Percentiles rank a stretch among this genome's conserved stretches.
These are phyloP conservation scores for Pseudevernia furfuracea DNA, from an alignment of 495 filamentous ascomycete genomes.

Conservation along the genomic window DNA sequence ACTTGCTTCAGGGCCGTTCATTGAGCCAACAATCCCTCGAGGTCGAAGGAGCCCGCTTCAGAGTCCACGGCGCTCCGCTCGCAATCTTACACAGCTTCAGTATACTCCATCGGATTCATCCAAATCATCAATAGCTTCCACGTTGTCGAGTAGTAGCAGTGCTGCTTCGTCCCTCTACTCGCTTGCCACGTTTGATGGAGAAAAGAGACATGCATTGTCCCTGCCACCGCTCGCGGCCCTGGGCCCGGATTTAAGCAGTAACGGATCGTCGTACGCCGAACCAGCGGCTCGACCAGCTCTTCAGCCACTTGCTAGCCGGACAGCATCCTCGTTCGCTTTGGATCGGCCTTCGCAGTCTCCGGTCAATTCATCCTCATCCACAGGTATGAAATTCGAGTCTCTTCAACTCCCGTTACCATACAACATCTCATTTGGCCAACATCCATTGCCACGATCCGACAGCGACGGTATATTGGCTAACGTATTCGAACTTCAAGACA, in stretches of 20 bases:
- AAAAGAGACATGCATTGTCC: constrained; percentile 10
- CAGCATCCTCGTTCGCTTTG: constrained; percentile 10
- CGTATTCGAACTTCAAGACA: constrained; percentile 14
- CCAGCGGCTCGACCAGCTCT: not conserved
- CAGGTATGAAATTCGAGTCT: constrained; percentile 20
- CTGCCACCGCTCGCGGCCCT: constrained; percentile 18
- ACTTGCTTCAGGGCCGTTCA: not conserved
- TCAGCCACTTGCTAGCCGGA: constrained; percentile 5
- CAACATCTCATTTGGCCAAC: constrained; percentile 14
- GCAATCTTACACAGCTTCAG: not conserved
- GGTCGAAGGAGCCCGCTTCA: constrained; percentile 6
- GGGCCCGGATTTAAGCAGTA: not conserved
- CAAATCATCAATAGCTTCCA: constrained; percentile 18
- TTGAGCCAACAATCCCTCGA: not conserved
- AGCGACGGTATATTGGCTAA: constrained; percentile 13
- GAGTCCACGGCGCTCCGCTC: not conserved
- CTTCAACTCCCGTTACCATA: constrained; percentile 17
- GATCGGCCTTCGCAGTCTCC: constrained; percentile 6
- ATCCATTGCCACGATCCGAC: constrained; percentile 12
- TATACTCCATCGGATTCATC: constrained; percentile 13
- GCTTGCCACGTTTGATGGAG: constrained; percentile 10
- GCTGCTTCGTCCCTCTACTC: constrained; percentile 14
- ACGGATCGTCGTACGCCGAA: not conserved
- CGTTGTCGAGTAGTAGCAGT: constrained; percentile 9
- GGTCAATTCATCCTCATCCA: constrained; percentile 10